Conservation (phyloP, 768 basidiomycete species). For the Tulasnella sp. region DNA sequence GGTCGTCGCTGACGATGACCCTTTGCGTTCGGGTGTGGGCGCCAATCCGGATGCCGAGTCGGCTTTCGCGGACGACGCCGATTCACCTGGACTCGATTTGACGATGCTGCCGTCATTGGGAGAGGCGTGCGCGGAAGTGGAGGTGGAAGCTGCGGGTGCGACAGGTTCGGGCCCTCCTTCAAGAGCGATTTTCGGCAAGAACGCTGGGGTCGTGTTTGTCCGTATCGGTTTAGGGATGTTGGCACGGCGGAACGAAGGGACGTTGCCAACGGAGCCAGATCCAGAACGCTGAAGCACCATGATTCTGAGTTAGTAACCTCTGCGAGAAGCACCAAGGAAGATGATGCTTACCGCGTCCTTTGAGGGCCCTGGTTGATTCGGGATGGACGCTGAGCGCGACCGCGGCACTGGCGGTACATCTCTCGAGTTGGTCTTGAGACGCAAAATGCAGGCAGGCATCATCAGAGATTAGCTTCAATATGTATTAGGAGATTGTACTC, state of each 20-base stretch:
- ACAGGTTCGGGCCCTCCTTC: neutral
- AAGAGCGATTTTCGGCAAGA: neutral
- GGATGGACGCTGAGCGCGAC: neutral
- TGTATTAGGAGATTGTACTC: neutral
- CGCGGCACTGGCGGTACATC: neutral
- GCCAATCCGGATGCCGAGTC: neutral
- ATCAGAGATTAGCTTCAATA: neutral
- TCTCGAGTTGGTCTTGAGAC: neutral
- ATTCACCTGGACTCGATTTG: neutral
- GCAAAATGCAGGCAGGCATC: neutral
- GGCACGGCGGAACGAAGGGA: neutral
- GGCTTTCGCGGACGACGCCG: neutral
- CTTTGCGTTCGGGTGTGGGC: neutral
- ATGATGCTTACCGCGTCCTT: neutral
- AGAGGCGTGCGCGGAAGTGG: neutral
- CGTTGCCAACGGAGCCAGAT: neutral
- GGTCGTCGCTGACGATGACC: neutral
- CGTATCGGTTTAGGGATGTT: neutral
- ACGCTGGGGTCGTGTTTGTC: constrained; percentile 2
- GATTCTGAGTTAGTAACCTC: neutral
- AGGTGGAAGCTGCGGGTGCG: neutral
- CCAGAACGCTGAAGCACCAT: neutral
- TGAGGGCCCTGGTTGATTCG: neutral
- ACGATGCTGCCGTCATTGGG: neutral
- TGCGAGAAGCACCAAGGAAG: neutral